Percentiles rank a stretch among this genome's conserved stretches.
phyloP scores from a whole-genome alignment of 2,329 filamentous ascomycete genomes.

The Graphiopsis chlorocephala region DNA sequence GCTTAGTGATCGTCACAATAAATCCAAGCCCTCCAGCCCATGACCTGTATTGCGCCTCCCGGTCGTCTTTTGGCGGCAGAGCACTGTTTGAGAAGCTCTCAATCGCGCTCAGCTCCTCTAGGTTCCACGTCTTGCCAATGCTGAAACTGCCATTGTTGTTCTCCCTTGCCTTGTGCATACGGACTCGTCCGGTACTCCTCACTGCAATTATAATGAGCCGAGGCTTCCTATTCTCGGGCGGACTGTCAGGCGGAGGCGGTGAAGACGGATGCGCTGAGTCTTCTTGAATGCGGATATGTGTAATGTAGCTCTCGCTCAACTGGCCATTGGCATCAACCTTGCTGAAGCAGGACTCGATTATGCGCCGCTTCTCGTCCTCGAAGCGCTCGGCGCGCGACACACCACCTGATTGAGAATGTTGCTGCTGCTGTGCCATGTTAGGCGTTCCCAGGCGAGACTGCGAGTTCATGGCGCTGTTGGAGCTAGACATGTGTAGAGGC shows the following conservation, averaged over 20 bases:
- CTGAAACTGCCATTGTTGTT: conserved; percentile 93
- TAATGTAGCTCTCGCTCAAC: conserved; percentile 91
- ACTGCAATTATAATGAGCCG: conserved; percentile 92
- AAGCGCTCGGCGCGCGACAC: conserved; percentile 71
- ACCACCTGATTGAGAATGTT: conserved; percentile 12
- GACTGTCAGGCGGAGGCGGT: conserved; percentile 78
- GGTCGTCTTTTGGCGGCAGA: conserved; percentile 50
- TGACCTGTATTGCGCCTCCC: conserved; percentile 60
- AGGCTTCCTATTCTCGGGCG: conserved; percentile 74
- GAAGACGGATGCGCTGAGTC: conserved; percentile 77
- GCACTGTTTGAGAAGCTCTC: conserved; percentile 67
- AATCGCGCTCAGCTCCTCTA: conserved; percentile 82
- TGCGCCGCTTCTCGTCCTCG: conserved; percentile 93
- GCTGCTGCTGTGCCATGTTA: not conserved
- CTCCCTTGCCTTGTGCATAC: conserved; percentile 95
- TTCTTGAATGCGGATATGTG: conserved; percentile 88
- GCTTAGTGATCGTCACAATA: conserved; percentile 82
- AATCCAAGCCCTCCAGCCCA: conserved; percentile 87
- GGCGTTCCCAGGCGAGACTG: conserved; percentile 10
- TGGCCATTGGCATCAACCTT: conserved; percentile 86
- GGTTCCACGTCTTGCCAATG: conserved; percentile 96
- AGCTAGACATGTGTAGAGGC: conserved; percentile 9
- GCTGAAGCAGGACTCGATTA: conserved; percentile 89
- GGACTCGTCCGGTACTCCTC: conserved; percentile 84
- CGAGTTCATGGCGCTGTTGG: conserved; percentile 13